Conservation (phyloP, 176 grass and related monocot species). For the Oryza nivara region DNA sequence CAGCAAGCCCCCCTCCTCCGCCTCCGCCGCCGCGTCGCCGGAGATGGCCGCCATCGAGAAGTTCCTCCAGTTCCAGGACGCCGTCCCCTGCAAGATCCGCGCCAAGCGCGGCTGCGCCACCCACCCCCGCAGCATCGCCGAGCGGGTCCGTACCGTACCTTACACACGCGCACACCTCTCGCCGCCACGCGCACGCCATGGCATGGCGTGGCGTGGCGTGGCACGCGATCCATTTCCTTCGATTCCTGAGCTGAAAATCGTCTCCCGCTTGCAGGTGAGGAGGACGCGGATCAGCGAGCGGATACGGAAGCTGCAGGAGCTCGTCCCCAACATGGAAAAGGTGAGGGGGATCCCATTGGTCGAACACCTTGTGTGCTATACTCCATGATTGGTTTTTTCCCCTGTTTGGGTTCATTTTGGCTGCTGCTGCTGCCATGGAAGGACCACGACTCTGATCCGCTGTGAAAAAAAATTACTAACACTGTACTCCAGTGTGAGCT, state of each 20-base stretch:
- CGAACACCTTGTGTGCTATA: too few relatives aligned
- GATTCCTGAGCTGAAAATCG: neutral
- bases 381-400: neutral
- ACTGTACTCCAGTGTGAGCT: neutral
- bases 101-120: conserved; percentile 95
- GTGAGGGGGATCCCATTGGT: conserved; percentile 38
- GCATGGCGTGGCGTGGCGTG: too few relatives aligned
- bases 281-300: conserved; percentile 94
- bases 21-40: conserved; percentile 28
- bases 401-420: neutral
- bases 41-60: conserved; percentile 72
- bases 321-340: conserved; percentile 99
- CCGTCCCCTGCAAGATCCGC: conserved; percentile 83
- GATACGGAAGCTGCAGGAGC: conserved; percentile 89
- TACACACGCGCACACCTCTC: too few relatives aligned
- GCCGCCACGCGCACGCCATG: too few relatives aligned
- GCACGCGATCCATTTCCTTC: too few relatives aligned
- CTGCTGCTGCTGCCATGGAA: neutral
- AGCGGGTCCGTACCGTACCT: conserved; percentile 50
- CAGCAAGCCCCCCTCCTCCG: conserved; percentile 26
- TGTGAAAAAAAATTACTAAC: neutral
- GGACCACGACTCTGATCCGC: conserved; percentile 16
- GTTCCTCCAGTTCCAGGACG: conserved; percentile 76
- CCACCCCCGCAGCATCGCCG: conserved; percentile 92
- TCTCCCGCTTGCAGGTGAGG: conserved; percentile 53